Percentiles rank a stretch among this genome's conserved stretches.
These are phyloP conservation scores for Ustilago xerochloae DNA, from an alignment of 1,284 basidiomycete species.

Conservation along the genomic window DNA sequence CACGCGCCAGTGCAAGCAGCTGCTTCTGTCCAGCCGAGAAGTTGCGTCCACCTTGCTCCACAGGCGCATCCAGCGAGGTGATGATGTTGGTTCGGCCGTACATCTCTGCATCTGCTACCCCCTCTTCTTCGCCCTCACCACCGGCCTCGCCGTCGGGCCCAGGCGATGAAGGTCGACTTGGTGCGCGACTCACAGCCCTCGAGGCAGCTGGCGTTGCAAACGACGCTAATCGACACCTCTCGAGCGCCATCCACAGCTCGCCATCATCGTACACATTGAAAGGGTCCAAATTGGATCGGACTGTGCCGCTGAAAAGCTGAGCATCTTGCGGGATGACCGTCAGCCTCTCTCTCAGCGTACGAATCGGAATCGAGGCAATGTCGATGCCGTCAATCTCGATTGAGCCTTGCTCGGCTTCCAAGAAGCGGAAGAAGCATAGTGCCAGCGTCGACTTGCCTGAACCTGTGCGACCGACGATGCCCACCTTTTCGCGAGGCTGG, in stretches of 20 bases:
- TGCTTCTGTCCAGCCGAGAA: slow-evolving; percentile 73
- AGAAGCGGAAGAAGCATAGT: slow-evolving; percentile 93
- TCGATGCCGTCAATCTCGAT: slow-evolving; percentile 90
- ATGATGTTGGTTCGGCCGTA: slow-evolving; percentile 70
- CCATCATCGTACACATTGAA: slow-evolving; percentile 80
- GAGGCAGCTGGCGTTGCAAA: slow-evolving; percentile 36
- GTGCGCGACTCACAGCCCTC: slow-evolving; percentile 40
- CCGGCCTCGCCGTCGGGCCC: slow-evolving; percentile 12
- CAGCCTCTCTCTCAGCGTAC: slow-evolving; percentile 82
- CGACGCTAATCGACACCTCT: slow-evolving; percentile 70
- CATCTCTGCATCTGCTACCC: slow-evolving; percentile 22
- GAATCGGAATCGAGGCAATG: slow-evolving; percentile 84
- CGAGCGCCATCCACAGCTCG: slow-evolving; percentile 72
- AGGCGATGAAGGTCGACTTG: slow-evolving; percentile 48
- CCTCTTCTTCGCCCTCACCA: slow-evolving; percentile 6
- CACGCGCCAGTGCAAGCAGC: slow-evolving; percentile 72
- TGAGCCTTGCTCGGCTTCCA: slow-evolving; percentile 81
- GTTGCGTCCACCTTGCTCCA: slow-evolving; percentile 72
- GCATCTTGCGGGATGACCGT: slow-evolving; percentile 92
- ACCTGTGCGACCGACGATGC: slow-evolving; percentile 76
- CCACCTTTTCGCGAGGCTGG: slow-evolving; percentile 65
- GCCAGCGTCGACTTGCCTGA: slow-evolving; percentile 88
- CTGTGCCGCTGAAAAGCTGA: slow-evolving; percentile 64
- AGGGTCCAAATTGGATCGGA: slow-evolving; percentile 71
- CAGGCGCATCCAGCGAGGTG: slow-evolving; percentile 71